These are phyloP conservation scores for Trametes elegans DNA, from an alignment of 768 basidiomycete species.

Conservation along the genomic window DNA sequence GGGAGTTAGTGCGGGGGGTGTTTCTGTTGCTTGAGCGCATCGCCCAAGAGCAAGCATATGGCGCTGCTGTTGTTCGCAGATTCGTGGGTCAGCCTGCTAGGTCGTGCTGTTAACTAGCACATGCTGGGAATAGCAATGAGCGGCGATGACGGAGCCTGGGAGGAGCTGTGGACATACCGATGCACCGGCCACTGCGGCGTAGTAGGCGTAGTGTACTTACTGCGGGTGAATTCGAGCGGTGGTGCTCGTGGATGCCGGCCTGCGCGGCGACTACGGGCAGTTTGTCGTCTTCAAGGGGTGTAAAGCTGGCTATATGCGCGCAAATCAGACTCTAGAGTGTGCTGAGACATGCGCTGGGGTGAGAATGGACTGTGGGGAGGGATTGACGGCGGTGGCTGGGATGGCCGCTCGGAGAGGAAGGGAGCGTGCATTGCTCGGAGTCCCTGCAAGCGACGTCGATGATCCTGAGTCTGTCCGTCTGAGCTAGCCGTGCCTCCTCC, in stretches of 20 bases:
- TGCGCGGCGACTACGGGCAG: neutral
- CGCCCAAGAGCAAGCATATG: too few species aligned
- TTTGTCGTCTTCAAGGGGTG: neutral
- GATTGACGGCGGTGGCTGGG: neutral
- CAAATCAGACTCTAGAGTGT: too few species aligned
- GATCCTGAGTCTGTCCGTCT: neutral
- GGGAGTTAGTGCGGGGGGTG: too few species aligned
- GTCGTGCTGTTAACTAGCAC: too few species aligned
- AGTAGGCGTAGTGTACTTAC: too few species aligned
- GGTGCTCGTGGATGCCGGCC: too few species aligned
- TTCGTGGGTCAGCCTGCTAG: too few species aligned
- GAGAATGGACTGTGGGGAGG: neutral
- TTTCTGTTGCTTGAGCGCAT: too few species aligned
- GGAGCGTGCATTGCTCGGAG: neutral
- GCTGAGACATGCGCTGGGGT: neutral
- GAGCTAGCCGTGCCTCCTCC: neutral
- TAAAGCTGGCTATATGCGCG: too few species aligned
- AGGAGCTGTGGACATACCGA: neutral
- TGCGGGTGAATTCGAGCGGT: too few species aligned
- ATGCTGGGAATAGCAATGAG: neutral
- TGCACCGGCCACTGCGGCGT: neutral
- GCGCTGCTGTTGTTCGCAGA: too few species aligned
- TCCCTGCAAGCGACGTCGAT: constrained; percentile 10
- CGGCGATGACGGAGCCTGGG: neutral
- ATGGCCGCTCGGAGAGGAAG: neutral